phyloP scores from a whole-genome alignment of 371 early-diverging fungal species.

The Basidiobolus meristosporus region DNA sequence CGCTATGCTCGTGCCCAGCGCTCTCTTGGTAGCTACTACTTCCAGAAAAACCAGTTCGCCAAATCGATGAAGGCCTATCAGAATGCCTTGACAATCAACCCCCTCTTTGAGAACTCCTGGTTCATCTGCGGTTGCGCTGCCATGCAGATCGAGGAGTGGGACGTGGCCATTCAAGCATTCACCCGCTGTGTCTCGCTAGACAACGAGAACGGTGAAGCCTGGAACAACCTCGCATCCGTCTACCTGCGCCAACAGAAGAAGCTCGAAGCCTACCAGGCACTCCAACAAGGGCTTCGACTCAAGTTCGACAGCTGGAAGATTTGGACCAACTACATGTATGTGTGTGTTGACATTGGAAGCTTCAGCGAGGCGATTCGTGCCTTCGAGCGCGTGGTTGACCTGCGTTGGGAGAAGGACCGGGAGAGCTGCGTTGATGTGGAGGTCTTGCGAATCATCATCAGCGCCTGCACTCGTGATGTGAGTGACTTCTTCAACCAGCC shows the following conservation, averaged over 20 bases:
- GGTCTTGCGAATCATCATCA: conserved; percentile 46
- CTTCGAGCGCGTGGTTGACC: conserved; percentile 61
- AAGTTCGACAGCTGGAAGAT: conserved; percentile 74
- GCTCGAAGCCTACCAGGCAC: conserved; percentile 60
- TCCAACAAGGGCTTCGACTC: conserved; percentile 62
- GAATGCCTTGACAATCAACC: conserved; percentile 75
- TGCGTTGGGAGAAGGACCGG: conserved; percentile 39
- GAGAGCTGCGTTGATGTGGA: conserved; percentile 58
- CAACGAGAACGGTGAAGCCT: conserved; percentile 78
- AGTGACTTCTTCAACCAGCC: too few species aligned
- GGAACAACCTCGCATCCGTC: conserved; percentile 86
- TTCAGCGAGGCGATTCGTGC: conserved; percentile 72
- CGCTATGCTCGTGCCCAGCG: conserved; percentile 86
- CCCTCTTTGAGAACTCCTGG: conserved; percentile 89
- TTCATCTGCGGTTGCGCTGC: conserved; percentile 89
- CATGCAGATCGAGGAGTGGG: conserved; percentile 62
- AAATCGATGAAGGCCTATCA: conserved; percentile 34
- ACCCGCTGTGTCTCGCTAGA: conserved; percentile 53
- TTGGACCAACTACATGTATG: conserved; percentile 80
- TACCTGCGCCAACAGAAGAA: conserved; percentile 44
- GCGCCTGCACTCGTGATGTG: too few species aligned
- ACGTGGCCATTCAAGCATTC: conserved; percentile 55
- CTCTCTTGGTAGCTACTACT: conserved; percentile 66
- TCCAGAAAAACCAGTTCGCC: conserved; percentile 26
- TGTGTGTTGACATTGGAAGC: conserved; percentile 56